phyloP scores from a whole-genome alignment of 2,329 filamentous ascomycete species.

The Fusarium foetens region DNA sequence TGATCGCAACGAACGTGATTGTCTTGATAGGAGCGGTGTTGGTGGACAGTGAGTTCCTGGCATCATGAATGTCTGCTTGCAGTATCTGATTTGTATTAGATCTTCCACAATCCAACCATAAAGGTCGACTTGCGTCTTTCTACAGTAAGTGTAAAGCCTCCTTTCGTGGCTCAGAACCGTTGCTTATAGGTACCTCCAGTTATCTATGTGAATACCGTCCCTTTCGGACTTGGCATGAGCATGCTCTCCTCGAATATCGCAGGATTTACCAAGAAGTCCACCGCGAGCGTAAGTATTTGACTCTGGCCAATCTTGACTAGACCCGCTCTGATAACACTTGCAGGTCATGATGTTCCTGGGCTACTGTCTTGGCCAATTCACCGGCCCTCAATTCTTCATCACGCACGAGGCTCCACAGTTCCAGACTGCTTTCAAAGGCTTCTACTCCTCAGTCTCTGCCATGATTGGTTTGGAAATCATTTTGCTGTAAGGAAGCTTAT shows the following conservation, averaged over 20 bases:
- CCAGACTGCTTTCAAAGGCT: neutral
- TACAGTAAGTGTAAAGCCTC: neutral
- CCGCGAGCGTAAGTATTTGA: neutral
- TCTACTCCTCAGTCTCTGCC: neutral
- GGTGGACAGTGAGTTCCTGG: neutral
- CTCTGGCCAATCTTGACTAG: neutral
- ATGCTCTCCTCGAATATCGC: neutral
- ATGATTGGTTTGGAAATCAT: neutral
- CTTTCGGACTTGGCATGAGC: neutral
- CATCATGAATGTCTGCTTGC: rapidly evolving
- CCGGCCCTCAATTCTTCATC: neutral
- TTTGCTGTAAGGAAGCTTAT: neutral
- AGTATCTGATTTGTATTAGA: neutral
- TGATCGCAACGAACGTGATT: neutral
- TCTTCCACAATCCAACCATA: neutral
- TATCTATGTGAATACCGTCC: neutral
- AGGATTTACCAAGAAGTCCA: neutral
- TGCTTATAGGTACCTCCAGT: rapidly evolving
- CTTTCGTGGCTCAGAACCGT: rapidly evolving
- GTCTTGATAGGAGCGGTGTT: neutral
- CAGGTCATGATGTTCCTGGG: neutral
- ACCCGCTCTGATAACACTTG: rapidly evolving
- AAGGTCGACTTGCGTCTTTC: neutral
- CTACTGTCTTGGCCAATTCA: neutral
- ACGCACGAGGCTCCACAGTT: neutral